Evolutionary conservation across 2,329 filamentous ascomycete genomes (phyloP).

Genomic region (Venturia pyrina): DNA sequence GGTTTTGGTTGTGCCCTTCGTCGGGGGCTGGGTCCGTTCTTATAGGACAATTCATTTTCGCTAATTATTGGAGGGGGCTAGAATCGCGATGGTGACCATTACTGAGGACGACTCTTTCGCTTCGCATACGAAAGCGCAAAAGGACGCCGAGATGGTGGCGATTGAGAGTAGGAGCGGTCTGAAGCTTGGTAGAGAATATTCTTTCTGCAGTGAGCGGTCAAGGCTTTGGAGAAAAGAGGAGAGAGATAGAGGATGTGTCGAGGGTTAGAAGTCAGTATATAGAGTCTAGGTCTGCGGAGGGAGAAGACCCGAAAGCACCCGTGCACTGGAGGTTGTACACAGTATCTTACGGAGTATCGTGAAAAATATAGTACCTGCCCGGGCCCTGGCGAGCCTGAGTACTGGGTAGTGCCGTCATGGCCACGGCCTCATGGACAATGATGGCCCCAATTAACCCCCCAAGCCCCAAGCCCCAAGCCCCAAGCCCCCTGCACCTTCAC

Average conservation of each 20-base stretch:
- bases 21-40: conserved; percentile 46
- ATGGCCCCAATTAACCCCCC: not conserved
- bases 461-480: no score
- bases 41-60: conserved; percentile 55
- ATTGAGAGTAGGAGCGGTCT: not conserved
- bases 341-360: no score
- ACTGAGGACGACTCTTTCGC: not conserved
- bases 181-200: not conserved
- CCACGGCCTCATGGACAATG: not conserved
- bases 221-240: not conserved
- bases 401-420: not conserved
- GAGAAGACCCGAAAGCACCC: not conserved
- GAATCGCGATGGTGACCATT: not conserved
- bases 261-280: not conserved
- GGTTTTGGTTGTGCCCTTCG: conserved; percentile 52
- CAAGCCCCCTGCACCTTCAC: not conserved
- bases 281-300: not conserved
- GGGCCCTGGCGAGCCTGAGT: no score
- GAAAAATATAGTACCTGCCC: no score
- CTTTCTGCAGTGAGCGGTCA: not conserved
- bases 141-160: not conserved
- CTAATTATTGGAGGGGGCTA: not conserved
- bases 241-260: not conserved
- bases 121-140: not conserved
- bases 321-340: not conserved